These are phyloP conservation scores for Macadamia tetraphylla DNA, from an alignment of 164 flowering plant species.

Conservation along the genomic window DNA sequence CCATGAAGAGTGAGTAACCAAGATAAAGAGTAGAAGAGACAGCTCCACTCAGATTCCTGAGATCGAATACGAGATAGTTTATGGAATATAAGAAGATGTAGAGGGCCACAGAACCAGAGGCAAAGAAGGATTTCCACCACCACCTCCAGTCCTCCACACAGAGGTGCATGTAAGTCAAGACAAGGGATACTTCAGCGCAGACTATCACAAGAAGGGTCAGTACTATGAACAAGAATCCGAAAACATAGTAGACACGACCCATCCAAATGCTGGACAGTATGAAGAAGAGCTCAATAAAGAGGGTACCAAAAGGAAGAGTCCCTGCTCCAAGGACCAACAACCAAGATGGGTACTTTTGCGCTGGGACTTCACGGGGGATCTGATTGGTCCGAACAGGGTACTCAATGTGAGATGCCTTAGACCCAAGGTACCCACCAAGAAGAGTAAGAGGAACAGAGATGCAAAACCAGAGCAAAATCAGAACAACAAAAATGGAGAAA, in stretches of 20 bases:
- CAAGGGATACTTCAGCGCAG: slow-evolving; percentile 88
- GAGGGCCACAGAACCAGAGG: slow-evolving; percentile 85
- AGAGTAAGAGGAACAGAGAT: slow-evolving; percentile 79
- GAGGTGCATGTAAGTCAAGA: slow-evolving; percentile 83
- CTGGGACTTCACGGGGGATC: slow-evolving; percentile 81
- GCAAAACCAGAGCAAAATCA: slow-evolving; percentile 79
- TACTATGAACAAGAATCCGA: slow-evolving; percentile 70
- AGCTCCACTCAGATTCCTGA: slow-evolving; percentile 73
- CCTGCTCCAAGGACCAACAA: slow-evolving; percentile 84
- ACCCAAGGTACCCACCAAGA: slow-evolving; percentile 71
- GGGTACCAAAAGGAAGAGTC: slow-evolving; percentile 87
- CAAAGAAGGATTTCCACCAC: slow-evolving; percentile 97
- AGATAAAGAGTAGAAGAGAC: slow-evolving; percentile 76
- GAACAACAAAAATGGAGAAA: slow-evolving; percentile 51
- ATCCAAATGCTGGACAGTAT: slow-evolving; percentile 91
- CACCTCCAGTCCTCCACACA: slow-evolving; percentile 89
- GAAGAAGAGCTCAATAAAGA: slow-evolving; percentile 87
- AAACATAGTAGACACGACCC: slow-evolving; percentile 88
- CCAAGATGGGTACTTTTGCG: slow-evolving; percentile 86
- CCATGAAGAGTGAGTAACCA: slow-evolving; percentile 83
- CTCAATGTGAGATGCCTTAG: slow-evolving; percentile 73
- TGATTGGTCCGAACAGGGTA: slow-evolving; percentile 83
- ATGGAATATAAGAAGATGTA: slow-evolving; percentile 82
- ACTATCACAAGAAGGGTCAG: slow-evolving; percentile 71
- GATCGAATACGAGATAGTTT: slow-evolving; percentile 78